Conservation (phyloP, 345 rosid species). For the Pelargonium nanum region DNA sequence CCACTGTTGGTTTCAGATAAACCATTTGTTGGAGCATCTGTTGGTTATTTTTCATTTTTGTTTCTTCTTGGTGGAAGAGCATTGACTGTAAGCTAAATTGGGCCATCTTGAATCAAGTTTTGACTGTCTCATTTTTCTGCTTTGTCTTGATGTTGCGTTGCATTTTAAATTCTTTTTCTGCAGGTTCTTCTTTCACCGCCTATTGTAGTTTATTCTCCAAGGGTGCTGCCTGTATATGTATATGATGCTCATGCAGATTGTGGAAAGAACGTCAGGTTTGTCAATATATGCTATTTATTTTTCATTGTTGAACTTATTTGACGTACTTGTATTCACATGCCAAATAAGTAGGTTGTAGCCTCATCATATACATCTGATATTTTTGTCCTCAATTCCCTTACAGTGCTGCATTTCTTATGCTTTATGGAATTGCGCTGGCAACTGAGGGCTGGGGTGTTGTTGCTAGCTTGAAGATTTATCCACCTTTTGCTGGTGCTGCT, state of each 20-base stretch:
- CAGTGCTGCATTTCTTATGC: conserved; percentile 95
- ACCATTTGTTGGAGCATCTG: conserved; percentile 98
- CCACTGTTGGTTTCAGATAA: conserved; percentile 36
- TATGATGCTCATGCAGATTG: conserved; percentile 98
- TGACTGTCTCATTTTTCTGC: conserved; percentile 2
- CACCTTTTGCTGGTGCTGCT: conserved; percentile 99
- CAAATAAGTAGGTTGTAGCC: conserved; percentile 1
- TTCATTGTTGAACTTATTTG: conserved; percentile 10
- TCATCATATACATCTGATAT: conserved; percentile 7
- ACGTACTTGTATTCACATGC: conserved; percentile 9
- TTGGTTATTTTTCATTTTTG: conserved; percentile 88
- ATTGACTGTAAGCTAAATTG: conserved; percentile 56
- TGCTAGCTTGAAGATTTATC: conserved; percentile 93
- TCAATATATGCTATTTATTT: conserved; percentile 12
- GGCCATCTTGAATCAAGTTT: conserved; percentile 2
- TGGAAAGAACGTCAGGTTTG: conserved; percentile 96
- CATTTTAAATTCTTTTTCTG: conserved; percentile 6
- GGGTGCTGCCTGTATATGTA: conserved; percentile 94
- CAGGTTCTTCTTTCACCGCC: conserved; percentile 99
- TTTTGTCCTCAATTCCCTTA: conserved; percentile 10
- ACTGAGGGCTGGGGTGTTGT: conserved; percentile 99
- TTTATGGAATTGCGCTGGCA: conserved; percentile 96
- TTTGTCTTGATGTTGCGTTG: conserved; percentile 9
- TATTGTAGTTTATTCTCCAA: conserved; percentile 94
- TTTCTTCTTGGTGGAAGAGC: conserved; percentile 97